A percentile compares a stretch with the other conserved stretches of the same genome.
phyloP scores from a whole-genome alignment of 2,329 filamentous ascomycete species.

The Alternaria sp. region DNA sequence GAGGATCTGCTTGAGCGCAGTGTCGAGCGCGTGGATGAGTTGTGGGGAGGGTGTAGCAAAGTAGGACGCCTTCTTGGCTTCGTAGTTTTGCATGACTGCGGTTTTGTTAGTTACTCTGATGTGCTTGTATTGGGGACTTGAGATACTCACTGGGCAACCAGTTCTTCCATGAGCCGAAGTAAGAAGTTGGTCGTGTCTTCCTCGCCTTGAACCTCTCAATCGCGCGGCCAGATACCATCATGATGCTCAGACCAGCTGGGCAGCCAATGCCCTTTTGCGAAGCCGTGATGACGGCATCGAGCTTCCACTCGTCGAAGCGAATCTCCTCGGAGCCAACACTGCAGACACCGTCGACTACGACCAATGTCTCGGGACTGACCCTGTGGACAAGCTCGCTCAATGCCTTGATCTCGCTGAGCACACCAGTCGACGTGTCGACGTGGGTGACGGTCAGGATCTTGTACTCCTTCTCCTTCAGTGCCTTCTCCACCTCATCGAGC shows the following conservation, averaged over 20 bases:
- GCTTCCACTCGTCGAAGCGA: constrained; percentile 90
- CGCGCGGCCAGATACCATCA: constrained; percentile 89
- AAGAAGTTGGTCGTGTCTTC: constrained; percentile 81
- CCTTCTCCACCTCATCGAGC: constrained; percentile 84
- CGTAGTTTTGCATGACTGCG: constrained; percentile 96
- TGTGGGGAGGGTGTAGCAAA: constrained; percentile 97
- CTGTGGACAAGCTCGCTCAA: constrained; percentile 82
- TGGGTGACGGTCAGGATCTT: constrained; percentile 95
- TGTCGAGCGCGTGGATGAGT: constrained; percentile 90
- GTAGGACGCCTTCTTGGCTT: constrained; percentile 96
- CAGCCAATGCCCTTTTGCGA: constrained; percentile 97
- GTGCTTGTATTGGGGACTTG: no score
- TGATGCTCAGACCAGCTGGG: constrained; percentile 90
- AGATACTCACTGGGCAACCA: constrained; percentile 78
- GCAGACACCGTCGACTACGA: constrained; percentile 96
- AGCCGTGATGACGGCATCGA: constrained; percentile 92
- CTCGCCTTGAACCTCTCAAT: constrained; percentile 80
- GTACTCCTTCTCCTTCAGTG: constrained; percentile 88
- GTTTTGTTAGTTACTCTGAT: constrained; percentile 21
- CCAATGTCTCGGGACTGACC: constrained; percentile 87
- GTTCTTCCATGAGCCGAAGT: constrained; percentile 97
- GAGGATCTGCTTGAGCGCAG: constrained; percentile 83
- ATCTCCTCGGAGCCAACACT: constrained; percentile 97
- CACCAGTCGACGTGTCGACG: constrained; percentile 96
- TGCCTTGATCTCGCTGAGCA: constrained; percentile 86